Evolutionary conservation across 2,329 filamentous ascomycete genomes (phyloP).

Genomic region (Phialophora macrospora): DNA sequence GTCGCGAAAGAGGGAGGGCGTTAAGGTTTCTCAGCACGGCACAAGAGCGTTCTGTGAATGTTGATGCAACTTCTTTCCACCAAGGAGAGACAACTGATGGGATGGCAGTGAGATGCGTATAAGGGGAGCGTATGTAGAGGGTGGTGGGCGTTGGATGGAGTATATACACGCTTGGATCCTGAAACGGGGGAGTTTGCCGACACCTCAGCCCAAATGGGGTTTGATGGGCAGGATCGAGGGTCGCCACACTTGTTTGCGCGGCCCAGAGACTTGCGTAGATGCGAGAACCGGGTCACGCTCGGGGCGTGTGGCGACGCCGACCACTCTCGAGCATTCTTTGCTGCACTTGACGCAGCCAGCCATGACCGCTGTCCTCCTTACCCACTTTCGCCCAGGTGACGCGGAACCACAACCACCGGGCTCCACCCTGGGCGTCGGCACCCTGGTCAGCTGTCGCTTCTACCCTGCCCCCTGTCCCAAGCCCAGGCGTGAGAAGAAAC

Average conservation of each 20-base stretch:
- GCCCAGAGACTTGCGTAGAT: conserved; percentile 14
- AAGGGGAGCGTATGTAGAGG: conserved; percentile 6
- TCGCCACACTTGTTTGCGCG: conserved; percentile 32
- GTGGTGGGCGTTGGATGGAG: conserved; percentile 28
- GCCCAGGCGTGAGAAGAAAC: conserved; percentile 5
- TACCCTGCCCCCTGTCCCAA: conserved; percentile 28
- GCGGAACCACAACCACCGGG: conserved; percentile 35
- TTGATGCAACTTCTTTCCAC: neutral
- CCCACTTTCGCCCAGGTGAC: conserved; percentile 18
- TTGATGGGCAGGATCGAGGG: conserved; percentile 18
- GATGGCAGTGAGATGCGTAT: conserved; percentile 12
- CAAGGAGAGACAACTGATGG: neutral
- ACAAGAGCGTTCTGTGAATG: neutral
- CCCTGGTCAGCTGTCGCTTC: conserved; percentile 30
- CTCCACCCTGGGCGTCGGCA: conserved; percentile 24
- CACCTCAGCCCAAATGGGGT: conserved; percentile 10
- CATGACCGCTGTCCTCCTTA: neutral
- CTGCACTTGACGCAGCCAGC: conserved; percentile 17
- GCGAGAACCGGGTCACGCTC: conserved; percentile 9
- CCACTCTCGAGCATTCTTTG: conserved; percentile 33
- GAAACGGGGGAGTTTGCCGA: conserved; percentile 32
- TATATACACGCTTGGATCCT: conserved; percentile 30
- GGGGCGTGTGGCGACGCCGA: conserved; percentile 5
- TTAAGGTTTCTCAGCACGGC: neutral
- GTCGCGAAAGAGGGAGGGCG: neutral